Conservation (phyloP, 768 basidiomycete species). For the Leccinum subtestaceum region DNA sequence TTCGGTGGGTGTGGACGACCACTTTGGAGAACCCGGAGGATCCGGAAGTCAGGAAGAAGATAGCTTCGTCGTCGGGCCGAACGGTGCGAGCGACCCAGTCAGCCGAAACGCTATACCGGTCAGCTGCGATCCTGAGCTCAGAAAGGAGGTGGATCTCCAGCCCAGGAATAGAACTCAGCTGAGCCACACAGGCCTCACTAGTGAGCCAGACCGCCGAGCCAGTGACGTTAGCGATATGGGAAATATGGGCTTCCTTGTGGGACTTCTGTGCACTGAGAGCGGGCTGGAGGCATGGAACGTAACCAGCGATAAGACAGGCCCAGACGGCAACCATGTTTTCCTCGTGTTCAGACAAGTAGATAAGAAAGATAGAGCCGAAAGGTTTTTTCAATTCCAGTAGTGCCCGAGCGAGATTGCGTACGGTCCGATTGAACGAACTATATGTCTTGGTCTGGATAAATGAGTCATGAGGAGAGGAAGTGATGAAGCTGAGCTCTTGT, state of each 20-base stretch:
- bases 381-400: neutral
- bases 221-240: constrained; percentile 17
- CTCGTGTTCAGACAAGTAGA: neutral
- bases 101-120: constrained; percentile 6
- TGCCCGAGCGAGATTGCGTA: neutral
- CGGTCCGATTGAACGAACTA: neutral
- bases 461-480: constrained; percentile 27
- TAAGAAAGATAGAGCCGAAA: neutral
- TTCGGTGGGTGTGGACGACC: neutral
- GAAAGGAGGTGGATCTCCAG: constrained; percentile 22
- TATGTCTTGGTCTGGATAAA: constrained; percentile 11
- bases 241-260: neutral
- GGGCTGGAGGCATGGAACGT: neutral
- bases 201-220: constrained; percentile 22
- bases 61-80: neutral
- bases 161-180: constrained; percentile 1
- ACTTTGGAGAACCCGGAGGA: neutral
- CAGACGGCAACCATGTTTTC: neutral
- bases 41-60: neutral
- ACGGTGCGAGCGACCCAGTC: constrained; percentile 11
- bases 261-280: neutral
- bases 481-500: constrained; percentile 24
- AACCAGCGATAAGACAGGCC: neutral
- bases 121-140: constrained; percentile 19
- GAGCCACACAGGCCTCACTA: constrained; percentile 21